phyloP scores from a whole-genome alignment of 78 protist genomes.

The Chrysochromulina tobinii region DNA sequence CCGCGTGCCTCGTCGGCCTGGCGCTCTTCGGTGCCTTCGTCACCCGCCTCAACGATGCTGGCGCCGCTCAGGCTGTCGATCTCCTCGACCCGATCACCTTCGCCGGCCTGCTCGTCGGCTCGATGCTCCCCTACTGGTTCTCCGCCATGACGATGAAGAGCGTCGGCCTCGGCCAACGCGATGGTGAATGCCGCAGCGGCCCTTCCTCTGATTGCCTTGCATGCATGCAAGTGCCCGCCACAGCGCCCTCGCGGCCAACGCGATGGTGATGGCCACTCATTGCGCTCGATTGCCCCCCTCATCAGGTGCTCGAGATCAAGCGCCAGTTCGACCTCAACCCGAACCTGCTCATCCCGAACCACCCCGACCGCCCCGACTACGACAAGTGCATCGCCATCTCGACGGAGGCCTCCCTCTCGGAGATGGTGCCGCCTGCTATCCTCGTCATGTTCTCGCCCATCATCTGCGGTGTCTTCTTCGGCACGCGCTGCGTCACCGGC shows the following conservation, averaged over 20 bases:
- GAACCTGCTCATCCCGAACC: not conserved
- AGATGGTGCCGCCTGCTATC: constrained; percentile 60
- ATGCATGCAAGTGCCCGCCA: too few species aligned
- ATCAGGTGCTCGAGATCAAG: constrained; percentile 37
- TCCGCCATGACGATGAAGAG: constrained; percentile 73
- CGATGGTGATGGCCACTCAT: too few species aligned
- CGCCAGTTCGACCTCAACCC: constrained; percentile 58
- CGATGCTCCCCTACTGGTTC: constrained; percentile 73
- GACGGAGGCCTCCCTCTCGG: constrained; percentile 59
- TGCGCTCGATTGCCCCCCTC: too few species aligned
- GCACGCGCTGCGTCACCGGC: constrained; percentile 38
- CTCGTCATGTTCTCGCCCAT: constrained; percentile 66
- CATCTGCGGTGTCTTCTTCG: constrained; percentile 55
- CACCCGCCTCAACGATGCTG: constrained; percentile 15
- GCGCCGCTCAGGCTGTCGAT: constrained; percentile 31
- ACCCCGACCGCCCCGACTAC: constrained; percentile 36
- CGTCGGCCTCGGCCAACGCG: constrained; percentile 63
- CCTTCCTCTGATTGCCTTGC: too few species aligned
- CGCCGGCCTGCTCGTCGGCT: constrained; percentile 71
- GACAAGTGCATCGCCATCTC: constrained; percentile 58
- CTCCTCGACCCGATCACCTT: constrained; percentile 44
- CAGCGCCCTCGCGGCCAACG: too few species aligned
- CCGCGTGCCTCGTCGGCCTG: constrained; percentile 65
- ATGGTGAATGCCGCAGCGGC: constrained; percentile 45
- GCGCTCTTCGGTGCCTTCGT: constrained; percentile 73